A percentile compares a stretch with the other conserved stretches of the same genome.
Conservation (phyloP, 768 basidiomycete species). For the Termitomyces sp. region DNA sequence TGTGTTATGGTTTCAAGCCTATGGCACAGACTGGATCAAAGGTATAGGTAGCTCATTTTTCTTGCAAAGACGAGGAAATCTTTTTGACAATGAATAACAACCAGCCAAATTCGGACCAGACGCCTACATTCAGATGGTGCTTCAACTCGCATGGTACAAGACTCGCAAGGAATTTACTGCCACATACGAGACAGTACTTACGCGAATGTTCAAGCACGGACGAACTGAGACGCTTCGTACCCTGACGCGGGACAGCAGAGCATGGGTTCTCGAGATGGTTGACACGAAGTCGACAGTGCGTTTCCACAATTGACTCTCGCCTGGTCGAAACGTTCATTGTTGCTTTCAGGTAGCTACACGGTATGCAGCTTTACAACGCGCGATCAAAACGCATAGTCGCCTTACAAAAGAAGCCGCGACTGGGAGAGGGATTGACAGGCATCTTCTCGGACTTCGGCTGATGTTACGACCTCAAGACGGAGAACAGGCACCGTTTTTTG, state of each 20-base stretch:
- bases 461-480: constrained; percentile 50
- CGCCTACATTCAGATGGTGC: constrained; percentile 84
- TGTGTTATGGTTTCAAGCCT: constrained; percentile 76
- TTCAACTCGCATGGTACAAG: constrained; percentile 89
- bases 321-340: neutral
- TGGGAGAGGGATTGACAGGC: constrained; percentile 84
- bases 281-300: constrained; percentile 46
- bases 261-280: constrained; percentile 73
- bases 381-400: constrained; percentile 62
- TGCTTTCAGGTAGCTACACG: constrained; percentile 24
- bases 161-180: constrained; percentile 74
- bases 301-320: neutral
- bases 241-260: constrained; percentile 64
- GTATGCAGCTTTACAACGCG: constrained; percentile 53
- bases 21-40: constrained; percentile 87
- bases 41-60: constrained; percentile 44
- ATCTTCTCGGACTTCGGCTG: constrained; percentile 78
- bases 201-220: constrained; percentile 80
- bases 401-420: constrained; percentile 75
- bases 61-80: neutral
- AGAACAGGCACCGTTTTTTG: constrained; percentile 60
- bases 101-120: constrained; percentile 56
- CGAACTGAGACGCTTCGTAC: constrained; percentile 88
- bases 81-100: neutral
- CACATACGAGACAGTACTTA: constrained; percentile 90